Evolutionary conservation across 2,329 filamentous ascomycete species (phyloP), one percentile per base, ranked within the genome.

Genomic region (Tolypocladium ophioglossoides): DNA sequence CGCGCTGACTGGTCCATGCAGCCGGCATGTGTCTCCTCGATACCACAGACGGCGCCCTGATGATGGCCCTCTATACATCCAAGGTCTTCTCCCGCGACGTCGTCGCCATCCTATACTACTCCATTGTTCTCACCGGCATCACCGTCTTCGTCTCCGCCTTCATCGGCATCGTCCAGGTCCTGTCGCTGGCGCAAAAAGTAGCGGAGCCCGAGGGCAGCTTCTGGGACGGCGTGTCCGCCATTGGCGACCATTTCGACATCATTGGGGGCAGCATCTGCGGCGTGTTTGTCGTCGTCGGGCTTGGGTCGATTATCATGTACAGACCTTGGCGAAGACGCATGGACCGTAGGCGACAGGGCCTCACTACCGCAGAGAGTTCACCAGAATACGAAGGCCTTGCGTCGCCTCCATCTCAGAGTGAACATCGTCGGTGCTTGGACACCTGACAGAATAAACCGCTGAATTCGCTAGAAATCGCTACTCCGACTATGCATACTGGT

Each of bases 1-100:
- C 24, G 41, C 27, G 3, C 20, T 51, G 49, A 47, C 53, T 16
- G 8, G 24, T 30, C 30, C 11, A 6, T 1, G 2, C 50, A 86
- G 89, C 87, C 1, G 94, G 90, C 55, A 97, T 99, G 94, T 96
- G 91, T 68, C 78, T 97, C 24, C 76, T 97, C 7, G 94, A 97
- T 70, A 96, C 91, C 0, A 87, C 85, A 0, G 94, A 97, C 63
- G 92, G 92, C 27, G 92, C 92, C 1, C 77, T 96, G 22, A 97
- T 97, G 91, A 91, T 96, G 82, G 85, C 87, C 0, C 76, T 97
- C 1, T 97, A 99, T 70, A 91, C 91, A 0, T 87, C 86, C 40
- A 89, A 82, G 57, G 76, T 86, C 34, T 85, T 95, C 49, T 84
- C 89, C 0, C 78, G 87, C 55, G 91, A 97, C 64, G 80, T 80